phyloP scores from a whole-genome alignment of 1,284 basidiomycete genomes.

The Melampsora americana region DNA sequence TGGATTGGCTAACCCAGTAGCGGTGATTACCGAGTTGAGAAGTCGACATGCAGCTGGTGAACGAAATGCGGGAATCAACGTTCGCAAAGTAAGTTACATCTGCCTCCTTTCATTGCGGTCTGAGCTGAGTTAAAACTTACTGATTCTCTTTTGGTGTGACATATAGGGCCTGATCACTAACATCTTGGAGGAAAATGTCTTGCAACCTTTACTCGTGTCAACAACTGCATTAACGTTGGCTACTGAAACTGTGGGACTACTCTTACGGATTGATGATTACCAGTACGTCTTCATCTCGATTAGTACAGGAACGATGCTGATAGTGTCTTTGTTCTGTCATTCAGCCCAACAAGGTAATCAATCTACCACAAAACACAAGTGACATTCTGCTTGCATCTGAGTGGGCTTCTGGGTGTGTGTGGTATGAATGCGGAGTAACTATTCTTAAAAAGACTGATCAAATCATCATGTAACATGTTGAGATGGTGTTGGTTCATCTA shows the following conservation, averaged over 20 bases:
- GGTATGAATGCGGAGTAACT: too few species aligned
- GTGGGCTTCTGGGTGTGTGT: too few species aligned
- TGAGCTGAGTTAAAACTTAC: conserved; percentile 6
- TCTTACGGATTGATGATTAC: conserved; percentile 96
- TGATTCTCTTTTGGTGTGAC: conserved; percentile 27
- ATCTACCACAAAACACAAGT: too few species aligned
- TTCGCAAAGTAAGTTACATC: conserved; percentile 70
- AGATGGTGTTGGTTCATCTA: too few species aligned
- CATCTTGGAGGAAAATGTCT: conserved; percentile 93
- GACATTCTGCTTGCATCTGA: too few species aligned
- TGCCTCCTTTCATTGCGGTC: background rate
- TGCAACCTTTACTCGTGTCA: conserved; percentile 91
- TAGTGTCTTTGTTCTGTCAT: too few species aligned
- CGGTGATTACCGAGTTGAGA: conserved; percentile 94
- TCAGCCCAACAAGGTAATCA: too few species aligned
- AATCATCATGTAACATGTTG: too few species aligned
- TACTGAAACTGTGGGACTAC: conserved; percentile 91
- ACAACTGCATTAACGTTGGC: conserved; percentile 93
- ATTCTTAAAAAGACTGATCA: too few species aligned
- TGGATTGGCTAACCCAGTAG: conserved; percentile 85
- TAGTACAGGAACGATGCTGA: too few species aligned
- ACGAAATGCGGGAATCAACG: conserved; percentile 93
- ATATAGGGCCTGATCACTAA: conserved; percentile 86
- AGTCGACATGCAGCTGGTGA: conserved; percentile 96
- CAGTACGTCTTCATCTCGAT: conserved; percentile 47